Evolutionary conservation across 2,329 filamentous ascomycete species (phyloP), one percentile per base, ranked within the genome.

Genomic region (Fusarium compactum): DNA sequence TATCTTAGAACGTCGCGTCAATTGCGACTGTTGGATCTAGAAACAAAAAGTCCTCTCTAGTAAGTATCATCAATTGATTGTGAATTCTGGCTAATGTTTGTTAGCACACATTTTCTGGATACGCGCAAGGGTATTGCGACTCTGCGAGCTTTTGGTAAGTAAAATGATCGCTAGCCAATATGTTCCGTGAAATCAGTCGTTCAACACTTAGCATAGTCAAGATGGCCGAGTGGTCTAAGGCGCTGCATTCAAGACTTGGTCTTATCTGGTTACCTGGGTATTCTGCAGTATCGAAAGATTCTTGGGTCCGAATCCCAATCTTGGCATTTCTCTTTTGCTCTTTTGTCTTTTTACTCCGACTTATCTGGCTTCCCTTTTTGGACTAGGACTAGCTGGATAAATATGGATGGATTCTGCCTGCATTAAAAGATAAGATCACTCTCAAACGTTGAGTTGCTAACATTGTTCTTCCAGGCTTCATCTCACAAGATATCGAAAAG

Each of bases 1-100:
- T 90, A 91, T 68, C 81, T 91, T 8, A 82, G 86, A 0, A 91
- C 88, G 0, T 90, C 87, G 1, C 81, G 88, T 2, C 89, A 91
- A 73, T 75, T 91, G 7, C 82, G 89, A 44, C 81, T 89, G 18
- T 75, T 91, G 10, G 88, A 91, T 50, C 82, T 91, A 1, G 89
- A 91, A 75, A 83, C 85, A 1, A 90, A 90, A 69, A 85, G 85
- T 3, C 87, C 87, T 0, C n/a, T 77, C 8, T 77, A 76, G 71
- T 76, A 64, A 68, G 75, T 70, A 0, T 24, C 11, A 12, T 1
- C 0, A 2, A 18, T 3, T 1, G 5, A 5, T 5, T 8, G 14
- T 45, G 6, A 18, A 12, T 20, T 32, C 7, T 1, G 40, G 55
- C 27, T 20, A 20, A 11, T 16, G 18, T n/a, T 15, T 2, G 5